Base-by-base conservation (phyloP, 2,329 filamentous ascomycete genomes). In the Sclerotinia glacialis region DNA sequence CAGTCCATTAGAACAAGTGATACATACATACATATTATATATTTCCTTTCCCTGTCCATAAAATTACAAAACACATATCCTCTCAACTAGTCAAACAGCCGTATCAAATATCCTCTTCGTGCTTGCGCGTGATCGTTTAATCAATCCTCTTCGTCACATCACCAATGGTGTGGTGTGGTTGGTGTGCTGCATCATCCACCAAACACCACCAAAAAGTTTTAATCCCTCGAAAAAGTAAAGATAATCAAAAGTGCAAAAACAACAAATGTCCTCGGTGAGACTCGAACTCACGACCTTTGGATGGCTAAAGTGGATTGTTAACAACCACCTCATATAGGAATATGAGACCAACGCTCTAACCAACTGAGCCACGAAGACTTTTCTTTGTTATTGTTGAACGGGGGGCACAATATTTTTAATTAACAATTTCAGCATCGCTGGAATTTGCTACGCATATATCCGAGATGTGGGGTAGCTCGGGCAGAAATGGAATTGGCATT, bases 211-310 rank as follows among this genome's bases (percentile, higher is more conserved):
- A 26, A n/a, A 11, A 6, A 6, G 11, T n/a, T 34, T n/a, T 21
- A 42, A 26, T 37, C 4, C 5, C 9, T 12, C 14, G 3, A 46
- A 7, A 54, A n/a, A 3, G 28, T 4, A 31, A 31, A 53, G 31
- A 3, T 0, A 5, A 2, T 2, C 9, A 6, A 11, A 53, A 2
- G 8, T 3, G 6, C 3, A 1, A 34, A 31, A 60, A 40, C 14
- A 31, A 11, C 5, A 55, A 65, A 34, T 79, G 78, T 79, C 77
- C 78, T 78, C 73, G 74, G 78, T 76, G 76, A 81, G 78, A 72
- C 74, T 79, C 76, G 82, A 83, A 76, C 81, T 83, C 78, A 77
- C 77, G 78, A 79, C 78, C 78, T 79, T 79, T 79, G 78, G 73
- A 77, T 76, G 58, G 56, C 56, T 50, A 59, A 53, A 60, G 40